Evolutionary conservation across 2,329 filamentous ascomycete genomes (phyloP).

Genomic region (Phialophora chinensis): DNA sequence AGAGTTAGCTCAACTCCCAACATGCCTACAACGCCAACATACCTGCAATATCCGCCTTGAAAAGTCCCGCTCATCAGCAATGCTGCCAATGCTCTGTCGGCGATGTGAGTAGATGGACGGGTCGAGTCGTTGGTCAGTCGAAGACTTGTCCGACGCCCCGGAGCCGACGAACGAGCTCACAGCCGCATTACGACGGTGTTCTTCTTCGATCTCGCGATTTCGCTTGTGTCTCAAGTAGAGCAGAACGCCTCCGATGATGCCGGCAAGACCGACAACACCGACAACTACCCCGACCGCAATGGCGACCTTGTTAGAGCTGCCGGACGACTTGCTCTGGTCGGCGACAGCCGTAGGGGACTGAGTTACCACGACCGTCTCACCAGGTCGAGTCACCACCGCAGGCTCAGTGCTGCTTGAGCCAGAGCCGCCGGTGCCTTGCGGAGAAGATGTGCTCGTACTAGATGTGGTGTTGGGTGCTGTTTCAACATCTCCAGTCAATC

Average conservation of each 20-base stretch:
- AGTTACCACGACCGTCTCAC: conserved; percentile 47
- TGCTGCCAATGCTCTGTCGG: conserved; percentile 90
- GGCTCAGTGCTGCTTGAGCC: conserved; percentile 42
- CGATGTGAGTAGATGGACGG: conserved; percentile 80
- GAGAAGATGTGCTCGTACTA: conserved; percentile 46
- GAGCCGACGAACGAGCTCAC: conserved; percentile 74
- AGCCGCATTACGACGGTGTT: conserved; percentile 80
- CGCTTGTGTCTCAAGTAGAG: conserved; percentile 77
- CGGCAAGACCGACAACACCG: conserved; percentile 73
- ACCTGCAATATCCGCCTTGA: conserved; percentile 95
- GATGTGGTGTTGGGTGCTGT: conserved; percentile 39
- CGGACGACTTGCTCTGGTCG: conserved; percentile 40
- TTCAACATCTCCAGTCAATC: conserved; percentile 50
- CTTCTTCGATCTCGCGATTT: conserved; percentile 79
- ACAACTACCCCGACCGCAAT: conserved; percentile 89
- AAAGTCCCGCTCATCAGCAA: conserved; percentile 96
- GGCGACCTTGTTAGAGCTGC: conserved; percentile 73
- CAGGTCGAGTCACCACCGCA: conserved; percentile 39
- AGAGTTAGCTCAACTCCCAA: conserved; percentile 4
- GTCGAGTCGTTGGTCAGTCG: conserved; percentile 85
- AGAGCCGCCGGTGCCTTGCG: conserved; percentile 49
- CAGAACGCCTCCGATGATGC: conserved; percentile 70
- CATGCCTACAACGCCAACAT: conserved; percentile 45
- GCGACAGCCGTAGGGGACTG: conserved; percentile 44
- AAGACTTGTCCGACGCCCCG: conserved; percentile 66